phyloP scores from a whole-genome alignment of 257 asterid species.

The Henckelia pumila region DNA sequence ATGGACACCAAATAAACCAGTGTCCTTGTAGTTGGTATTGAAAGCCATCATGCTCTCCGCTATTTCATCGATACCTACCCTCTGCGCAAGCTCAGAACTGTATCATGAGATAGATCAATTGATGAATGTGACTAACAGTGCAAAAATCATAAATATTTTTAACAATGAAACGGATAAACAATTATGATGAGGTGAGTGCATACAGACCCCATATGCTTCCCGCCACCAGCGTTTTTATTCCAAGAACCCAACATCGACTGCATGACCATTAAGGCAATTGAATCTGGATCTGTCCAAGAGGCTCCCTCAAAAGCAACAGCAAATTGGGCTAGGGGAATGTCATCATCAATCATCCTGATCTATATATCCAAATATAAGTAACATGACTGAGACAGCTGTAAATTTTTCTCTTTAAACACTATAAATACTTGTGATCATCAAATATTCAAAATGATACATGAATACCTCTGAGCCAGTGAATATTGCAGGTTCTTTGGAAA shows the following conservation, averaged over 20 bases:
- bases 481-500: conserved; percentile 64
- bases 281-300: conserved; percentile 85
- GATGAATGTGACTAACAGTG: conserved; percentile 13
- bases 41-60: conserved; percentile 95
- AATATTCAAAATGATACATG: conserved; percentile 11
- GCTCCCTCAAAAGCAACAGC: conserved; percentile 94
- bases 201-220: conserved; percentile 86
- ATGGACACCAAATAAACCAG: conserved; percentile 86
- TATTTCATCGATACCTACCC: conserved; percentile 64
- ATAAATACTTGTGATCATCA: conserved; percentile 11
- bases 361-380: conserved; percentile 29
- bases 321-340: conserved; percentile 71
- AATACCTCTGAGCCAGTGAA: conserved; percentile 94
- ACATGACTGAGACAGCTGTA: conserved; percentile 7
- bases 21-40: conserved; percentile 85
- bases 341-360: conserved; percentile 85
- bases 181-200: not conserved
- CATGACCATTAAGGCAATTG: conserved; percentile 84
- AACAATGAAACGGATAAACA: not conserved
- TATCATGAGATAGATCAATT: conserved; percentile 21
- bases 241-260: conserved; percentile 84
- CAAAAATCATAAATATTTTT: conserved; percentile 1
- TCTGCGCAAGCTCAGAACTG: conserved; percentile 79
- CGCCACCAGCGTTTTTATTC: conserved; percentile 71
- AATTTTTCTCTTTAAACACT: conserved; percentile 17